Evolutionary conservation across 2,329 filamentous ascomycete species (phyloP), one percentile per base, ranked within the genome.

Genomic region (Hortaea werneckii): DNA sequence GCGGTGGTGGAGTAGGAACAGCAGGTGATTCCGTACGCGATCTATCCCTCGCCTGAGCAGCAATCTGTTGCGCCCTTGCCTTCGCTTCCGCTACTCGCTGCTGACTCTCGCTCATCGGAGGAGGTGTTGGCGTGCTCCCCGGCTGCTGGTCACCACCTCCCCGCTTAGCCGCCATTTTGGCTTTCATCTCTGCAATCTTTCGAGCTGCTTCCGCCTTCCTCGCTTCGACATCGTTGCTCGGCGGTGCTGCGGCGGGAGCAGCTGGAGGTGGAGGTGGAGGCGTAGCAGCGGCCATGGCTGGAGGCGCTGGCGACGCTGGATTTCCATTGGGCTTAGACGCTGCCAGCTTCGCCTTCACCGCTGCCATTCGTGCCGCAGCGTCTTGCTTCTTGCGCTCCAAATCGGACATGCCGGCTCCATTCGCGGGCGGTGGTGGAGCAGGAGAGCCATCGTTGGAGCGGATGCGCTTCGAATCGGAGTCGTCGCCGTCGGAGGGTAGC

Each of bases 381-480:
- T 63, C 59, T 30, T 57, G 53, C 52, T 58, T 62, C 50, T 59
- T 60, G 35, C 58, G 53, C 49, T 63, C 60, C 45, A 56, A 44
- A 29, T 64, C 60, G 20, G 53, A 54, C 44, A 50, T 52, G 43
- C 39, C 49, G 26, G 26, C 29, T 10, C 44, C 45, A 13, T 43
- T 43, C 20, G 47, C 45, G 9, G 50, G 48, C 10, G 52, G 54
- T 11, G 54, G 44, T 0, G 59, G 59, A 29, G 62, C 57, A 6
- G 65, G 63, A 8, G 62, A 65, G 42, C 61, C 60, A 49, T 64
- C 55, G 46, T 62, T 59, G n/a, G 62, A 64, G 39, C 64, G 64
- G 26, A 65, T 52, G 35, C 67, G 62, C 55, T 73, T 73, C 39
- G 57, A 47, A 54, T 65, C 68, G 43, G 61, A 62, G 1, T 62